Evolutionary conservation across 257 asterid genomes (phyloP), one percentile per base, ranked within the genome.

Genomic region (Solanum paucissectum): DNA sequence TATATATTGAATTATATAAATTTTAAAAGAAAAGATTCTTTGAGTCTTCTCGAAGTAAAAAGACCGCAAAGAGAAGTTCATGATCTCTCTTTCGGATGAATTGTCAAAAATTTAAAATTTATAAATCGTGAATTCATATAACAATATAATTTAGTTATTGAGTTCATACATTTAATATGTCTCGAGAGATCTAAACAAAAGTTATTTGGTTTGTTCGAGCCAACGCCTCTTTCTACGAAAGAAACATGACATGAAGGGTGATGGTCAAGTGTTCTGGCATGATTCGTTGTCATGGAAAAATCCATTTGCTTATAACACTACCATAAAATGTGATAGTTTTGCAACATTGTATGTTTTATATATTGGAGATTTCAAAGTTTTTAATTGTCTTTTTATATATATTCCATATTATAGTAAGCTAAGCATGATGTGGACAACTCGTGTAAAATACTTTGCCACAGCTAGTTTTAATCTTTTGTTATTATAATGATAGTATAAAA

Each of bases 181-280:
- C 9, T 0, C 0, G 7, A 9, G 6, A 25, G 0, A 64, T 11
- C 4, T 1, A 64, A 11, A n/a, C 1, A n/a, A 64, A 64, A 64
- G 0, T 64, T 25, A 25, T 64, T 64, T 5, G 0, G 1, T 64
- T 25, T 25, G 12, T 62, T 62, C 34, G 2, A 25, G 3, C 3
- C 23, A 14, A 49, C 3, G 3, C 33, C 37, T 29, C 1, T 27
- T 27, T 38, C 34, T 12, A 25, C 3, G n/a, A 25, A 1, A 13
- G 23, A 13, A 2, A 13, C 36, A 9, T 5, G 14, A 10, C 52
- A 9, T 34, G 81, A 73, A 20, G 14, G 34, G 81, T 73, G 29
- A 29, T 29, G 29, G 29, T 29, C 29, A 29, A 29, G 16, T 44
- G 52, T n/a, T 44, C 18, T 36, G 83, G 52, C 83, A 75, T 75